Conservation (phyloP, 257 asterid genomes). For the Datura wrightii region DNA sequence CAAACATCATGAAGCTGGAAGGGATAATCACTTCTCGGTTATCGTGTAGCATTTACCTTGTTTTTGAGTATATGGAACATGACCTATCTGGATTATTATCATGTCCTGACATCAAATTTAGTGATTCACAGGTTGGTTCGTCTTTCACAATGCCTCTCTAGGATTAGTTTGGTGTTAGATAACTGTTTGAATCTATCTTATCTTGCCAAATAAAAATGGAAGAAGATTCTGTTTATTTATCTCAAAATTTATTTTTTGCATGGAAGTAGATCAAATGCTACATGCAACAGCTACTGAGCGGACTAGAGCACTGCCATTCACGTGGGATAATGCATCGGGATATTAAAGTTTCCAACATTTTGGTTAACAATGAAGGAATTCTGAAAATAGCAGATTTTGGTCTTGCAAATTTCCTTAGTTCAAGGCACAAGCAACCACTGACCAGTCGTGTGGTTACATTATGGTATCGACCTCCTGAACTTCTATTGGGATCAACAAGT, state of each 20-base stretch:
- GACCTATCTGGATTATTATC: conserved; percentile 92
- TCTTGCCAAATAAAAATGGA: neutral
- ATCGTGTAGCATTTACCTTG: conserved; percentile 80
- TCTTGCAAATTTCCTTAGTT: conserved; percentile 68
- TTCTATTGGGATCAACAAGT: conserved; percentile 77
- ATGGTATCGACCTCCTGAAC: conserved; percentile 99
- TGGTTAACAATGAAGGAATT: conserved; percentile 79
- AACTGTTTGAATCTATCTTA: neutral
- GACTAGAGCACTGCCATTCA: conserved; percentile 87
- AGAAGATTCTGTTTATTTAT: neutral
- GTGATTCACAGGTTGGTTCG: conserved; percentile 74
- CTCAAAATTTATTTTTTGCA: conserved; percentile 33
- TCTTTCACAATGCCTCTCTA: neutral
- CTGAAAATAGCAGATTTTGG: conserved; percentile 94
- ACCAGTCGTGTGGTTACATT: conserved; percentile 95
- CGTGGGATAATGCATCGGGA: conserved; percentile 88
- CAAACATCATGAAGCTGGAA: conserved; percentile 89
- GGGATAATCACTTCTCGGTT: conserved; percentile 86
- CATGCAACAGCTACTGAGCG: conserved; percentile 76
- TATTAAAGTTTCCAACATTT: conserved; percentile 78
- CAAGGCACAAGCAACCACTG: conserved; percentile 59
- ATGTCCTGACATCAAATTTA: conserved; percentile 84
- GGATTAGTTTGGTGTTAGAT: neutral
- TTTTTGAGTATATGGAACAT: conserved; percentile 98
- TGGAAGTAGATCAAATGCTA: conserved; percentile 86